Evolutionary conservation across 768 basidiomycete genomes (phyloP).

Genomic region (Thelephora ganbajun): DNA sequence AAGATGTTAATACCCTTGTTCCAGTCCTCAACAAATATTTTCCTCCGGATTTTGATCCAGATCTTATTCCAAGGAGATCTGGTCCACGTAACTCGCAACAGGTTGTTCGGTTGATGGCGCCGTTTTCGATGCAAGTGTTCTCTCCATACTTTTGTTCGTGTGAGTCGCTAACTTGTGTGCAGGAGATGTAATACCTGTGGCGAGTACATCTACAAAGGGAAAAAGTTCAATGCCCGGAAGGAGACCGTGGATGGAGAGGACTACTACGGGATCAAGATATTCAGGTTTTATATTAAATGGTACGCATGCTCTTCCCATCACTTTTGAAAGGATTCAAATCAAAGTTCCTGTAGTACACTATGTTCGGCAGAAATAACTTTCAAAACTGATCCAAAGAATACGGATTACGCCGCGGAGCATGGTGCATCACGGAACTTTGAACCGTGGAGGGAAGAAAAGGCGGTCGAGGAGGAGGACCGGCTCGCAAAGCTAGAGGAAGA

Average conservation of each 20-base stretch:
- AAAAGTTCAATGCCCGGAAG: slow-evolving; percentile 98
- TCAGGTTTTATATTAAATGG: slow-evolving; percentile 90
- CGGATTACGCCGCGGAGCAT: slow-evolving; percentile 87
- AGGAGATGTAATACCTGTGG: slow-evolving; percentile 94
- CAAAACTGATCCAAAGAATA: slow-evolving; percentile 98
- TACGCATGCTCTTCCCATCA: slow-evolving; percentile 20
- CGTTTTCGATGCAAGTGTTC: slow-evolving; percentile 79
- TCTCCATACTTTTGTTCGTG: background rate
- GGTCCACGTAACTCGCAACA: slow-evolving; percentile 91
- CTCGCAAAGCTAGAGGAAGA: slow-evolving; percentile 80
- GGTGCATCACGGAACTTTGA: slow-evolving; percentile 97
- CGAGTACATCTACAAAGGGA: slow-evolving; percentile 98
- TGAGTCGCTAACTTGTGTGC: background rate
- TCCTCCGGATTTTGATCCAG: slow-evolving; percentile 96
- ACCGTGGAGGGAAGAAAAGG: slow-evolving; percentile 82
- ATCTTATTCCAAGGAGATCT: slow-evolving; percentile 85
- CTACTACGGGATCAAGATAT: slow-evolving; percentile 97
- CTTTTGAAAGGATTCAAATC: background rate
- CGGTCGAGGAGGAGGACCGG: slow-evolving; percentile 69
- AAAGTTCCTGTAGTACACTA: slow-evolving; percentile 46
- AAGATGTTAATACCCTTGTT: slow-evolving; percentile 4
- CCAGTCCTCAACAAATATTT: slow-evolving; percentile 90
- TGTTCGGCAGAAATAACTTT: slow-evolving; percentile 99
- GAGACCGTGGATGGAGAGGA: slow-evolving; percentile 97
- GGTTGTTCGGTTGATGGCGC: slow-evolving; percentile 97